These are phyloP conservation scores for Colletotrichum sublineola DNA, from an alignment of 2,329 filamentous ascomycete genomes.

Conservation along the genomic window DNA sequence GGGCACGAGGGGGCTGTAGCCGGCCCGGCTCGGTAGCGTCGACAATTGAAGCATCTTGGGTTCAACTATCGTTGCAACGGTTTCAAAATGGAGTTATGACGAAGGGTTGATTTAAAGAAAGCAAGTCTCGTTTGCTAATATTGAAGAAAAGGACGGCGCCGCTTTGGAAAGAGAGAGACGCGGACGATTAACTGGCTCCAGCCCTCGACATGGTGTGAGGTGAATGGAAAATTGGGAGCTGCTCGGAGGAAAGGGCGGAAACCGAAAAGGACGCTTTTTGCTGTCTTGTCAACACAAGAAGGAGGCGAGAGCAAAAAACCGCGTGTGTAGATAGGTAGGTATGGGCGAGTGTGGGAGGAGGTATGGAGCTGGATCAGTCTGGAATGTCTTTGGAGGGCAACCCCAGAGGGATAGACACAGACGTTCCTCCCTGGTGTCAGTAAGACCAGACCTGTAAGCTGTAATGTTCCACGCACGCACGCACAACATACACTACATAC, in stretches of 20 bases:
- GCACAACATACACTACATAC: neutral
- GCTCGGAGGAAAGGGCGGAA: slow-evolving; percentile 7
- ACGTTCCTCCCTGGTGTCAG: slow-evolving; percentile 42
- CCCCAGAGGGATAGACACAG: slow-evolving; percentile 36
- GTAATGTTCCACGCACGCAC: slow-evolving; percentile 12
- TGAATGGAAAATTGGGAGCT: neutral
- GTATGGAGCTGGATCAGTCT: slow-evolving; percentile 27
- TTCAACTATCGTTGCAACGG: neutral
- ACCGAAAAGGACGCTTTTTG: neutral
- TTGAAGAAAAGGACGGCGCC: slow-evolving; percentile 13
- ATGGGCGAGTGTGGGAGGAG: slow-evolving; percentile 18
- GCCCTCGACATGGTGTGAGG: slow-evolving; percentile 12
- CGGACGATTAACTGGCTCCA: slow-evolving; percentile 18
- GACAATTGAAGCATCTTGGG: slow-evolving; percentile 35
- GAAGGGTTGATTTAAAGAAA: neutral
- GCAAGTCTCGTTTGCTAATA: neutral
- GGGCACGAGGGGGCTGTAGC: slow-evolving; percentile 47
- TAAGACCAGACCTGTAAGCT: neutral
- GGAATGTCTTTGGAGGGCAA: slow-evolving; percentile 39
- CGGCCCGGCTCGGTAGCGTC: slow-evolving; percentile 36
- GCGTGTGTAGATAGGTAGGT: slow-evolving; percentile 15
- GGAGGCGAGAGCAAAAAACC: neutral
- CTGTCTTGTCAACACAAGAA: slow-evolving; percentile 14
- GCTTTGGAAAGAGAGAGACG: slow-evolving; percentile 9
- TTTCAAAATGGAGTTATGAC: neutral